Percentiles rank a stretch among this genome's conserved stretches.
Evolutionary conservation across 208 protist species (phyloP).

Genomic region (Porcisia hertigi): DNA sequence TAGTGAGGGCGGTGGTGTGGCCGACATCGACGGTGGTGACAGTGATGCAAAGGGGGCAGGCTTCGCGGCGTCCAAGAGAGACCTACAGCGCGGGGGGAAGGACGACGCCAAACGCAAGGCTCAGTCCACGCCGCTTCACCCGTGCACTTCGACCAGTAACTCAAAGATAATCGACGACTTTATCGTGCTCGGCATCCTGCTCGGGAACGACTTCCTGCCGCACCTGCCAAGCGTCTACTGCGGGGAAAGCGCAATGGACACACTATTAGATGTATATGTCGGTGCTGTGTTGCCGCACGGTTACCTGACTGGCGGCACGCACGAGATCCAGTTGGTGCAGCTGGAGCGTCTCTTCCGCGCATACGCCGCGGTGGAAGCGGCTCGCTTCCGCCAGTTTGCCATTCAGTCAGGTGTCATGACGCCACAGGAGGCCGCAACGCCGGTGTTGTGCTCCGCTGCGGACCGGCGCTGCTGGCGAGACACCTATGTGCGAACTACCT

Average conservation of each 20-base stretch:
- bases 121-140: conserved; percentile 36
- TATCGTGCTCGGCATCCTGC: conserved; percentile 70
- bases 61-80: neutral
- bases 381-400: conserved; percentile 61
- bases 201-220: conserved; percentile 89
- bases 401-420: conserved; percentile 43
- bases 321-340: conserved; percentile 74
- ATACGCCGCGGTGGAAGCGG: conserved; percentile 68
- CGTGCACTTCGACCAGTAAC: conserved; percentile 66
- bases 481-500: conserved; percentile 47
- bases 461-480: conserved; percentile 56
- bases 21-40: neutral
- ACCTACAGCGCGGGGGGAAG: neutral
- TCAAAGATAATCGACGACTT: conserved; percentile 87
- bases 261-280: conserved; percentile 80
- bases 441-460: conserved; percentile 31
- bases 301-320: conserved; percentile 67
- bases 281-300: conserved; percentile 76
- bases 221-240: conserved; percentile 75
- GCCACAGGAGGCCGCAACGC: conserved; percentile 31
- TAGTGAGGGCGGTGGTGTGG: neutral
- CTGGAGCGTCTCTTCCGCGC: conserved; percentile 61
- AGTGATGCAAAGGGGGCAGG: neutral
- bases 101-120: neutral
- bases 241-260: conserved; percentile 78